phyloP scores from a whole-genome alignment of 495 filamentous ascomycete genomes.

The Tetracladium setigerum region DNA sequence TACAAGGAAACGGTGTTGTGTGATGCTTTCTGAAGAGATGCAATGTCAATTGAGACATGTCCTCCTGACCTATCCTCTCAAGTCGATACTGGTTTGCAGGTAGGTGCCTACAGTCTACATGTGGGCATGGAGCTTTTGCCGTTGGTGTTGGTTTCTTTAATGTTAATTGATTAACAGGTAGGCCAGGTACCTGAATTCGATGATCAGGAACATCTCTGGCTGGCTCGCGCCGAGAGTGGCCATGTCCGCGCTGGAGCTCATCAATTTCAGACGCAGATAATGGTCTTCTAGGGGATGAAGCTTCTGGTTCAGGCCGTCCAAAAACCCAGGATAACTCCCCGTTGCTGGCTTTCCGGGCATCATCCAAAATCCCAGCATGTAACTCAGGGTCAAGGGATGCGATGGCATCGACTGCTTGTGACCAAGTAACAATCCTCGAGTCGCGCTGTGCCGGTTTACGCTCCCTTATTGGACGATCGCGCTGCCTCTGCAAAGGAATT shows the following conservation, averaged over 20 bases:
- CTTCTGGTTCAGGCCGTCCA: neutral
- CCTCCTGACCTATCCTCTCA: constrained; percentile 7
- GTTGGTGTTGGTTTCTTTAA: neutral
- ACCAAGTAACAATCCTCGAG: constrained; percentile 19
- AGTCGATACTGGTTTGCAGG: constrained; percentile 10
- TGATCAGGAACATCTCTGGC: no score
- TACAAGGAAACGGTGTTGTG: constrained; percentile 19
- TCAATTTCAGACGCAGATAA: no score
- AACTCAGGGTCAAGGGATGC: constrained; percentile 15
- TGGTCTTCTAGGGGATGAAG: no score
- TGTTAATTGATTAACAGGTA: no score
- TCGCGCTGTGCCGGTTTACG: constrained; percentile 19
- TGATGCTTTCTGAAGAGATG: constrained; percentile 17
- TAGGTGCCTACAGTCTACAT: constrained; percentile 11
- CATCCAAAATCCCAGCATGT: constrained; percentile 16
- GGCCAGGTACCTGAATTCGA: no score
- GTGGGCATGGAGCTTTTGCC: constrained; percentile 15
- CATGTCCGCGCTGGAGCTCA: no score
- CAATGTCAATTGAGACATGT: constrained; percentile 17
- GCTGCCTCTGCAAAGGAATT: neutral
- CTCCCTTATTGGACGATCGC: constrained; percentile 5
- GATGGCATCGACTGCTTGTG: constrained; percentile 17
- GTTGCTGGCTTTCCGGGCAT: neutral
- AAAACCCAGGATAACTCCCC: neutral
- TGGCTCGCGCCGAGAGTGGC: no score